Conservation (phyloP, 148 eudicot genomes). For the Euryodendron excelsum region DNA sequence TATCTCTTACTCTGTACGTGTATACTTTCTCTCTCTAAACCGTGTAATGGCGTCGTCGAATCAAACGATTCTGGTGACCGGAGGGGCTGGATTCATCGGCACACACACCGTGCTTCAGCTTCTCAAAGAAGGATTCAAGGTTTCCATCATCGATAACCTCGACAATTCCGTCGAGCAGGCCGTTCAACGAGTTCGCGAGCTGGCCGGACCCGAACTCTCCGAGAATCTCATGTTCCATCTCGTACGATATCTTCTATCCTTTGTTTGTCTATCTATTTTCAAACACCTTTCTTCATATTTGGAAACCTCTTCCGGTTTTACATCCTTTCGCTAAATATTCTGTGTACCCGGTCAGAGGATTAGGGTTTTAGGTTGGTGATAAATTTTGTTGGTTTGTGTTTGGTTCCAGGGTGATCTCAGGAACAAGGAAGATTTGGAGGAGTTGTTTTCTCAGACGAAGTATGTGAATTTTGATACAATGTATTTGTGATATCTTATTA, state of each 20-base stretch:
- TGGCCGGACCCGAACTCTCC: conserved; percentile 57
- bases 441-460: conserved; percentile 61
- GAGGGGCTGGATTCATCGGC: conserved; percentile 88
- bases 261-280: neutral
- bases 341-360: neutral
- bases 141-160: conserved; percentile 68
- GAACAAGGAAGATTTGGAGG: conserved; percentile 70
- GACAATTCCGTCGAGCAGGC: conserved; percentile 70
- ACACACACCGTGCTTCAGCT: conserved; percentile 72
- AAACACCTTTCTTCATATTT: too few species aligned
- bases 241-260: conserved; percentile 29
- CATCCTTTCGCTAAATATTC: neutral
- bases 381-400: conserved; percentile 10
- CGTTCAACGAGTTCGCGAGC: conserved; percentile 40
- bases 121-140: conserved; percentile 58
- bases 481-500: neutral
- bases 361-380: neutral
- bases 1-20: too few species aligned
- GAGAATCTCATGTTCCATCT: conserved; percentile 53
- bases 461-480: conserved; percentile 23
- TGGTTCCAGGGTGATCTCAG: conserved; percentile 77
- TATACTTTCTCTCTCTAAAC: neutral
- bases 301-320: too few species aligned
- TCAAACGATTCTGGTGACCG: conserved; percentile 62
- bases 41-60: conserved; percentile 35